Base-by-base conservation (phyloP, 2,329 filamentous ascomycete genomes). In the Xylaria multiplex region DNA sequence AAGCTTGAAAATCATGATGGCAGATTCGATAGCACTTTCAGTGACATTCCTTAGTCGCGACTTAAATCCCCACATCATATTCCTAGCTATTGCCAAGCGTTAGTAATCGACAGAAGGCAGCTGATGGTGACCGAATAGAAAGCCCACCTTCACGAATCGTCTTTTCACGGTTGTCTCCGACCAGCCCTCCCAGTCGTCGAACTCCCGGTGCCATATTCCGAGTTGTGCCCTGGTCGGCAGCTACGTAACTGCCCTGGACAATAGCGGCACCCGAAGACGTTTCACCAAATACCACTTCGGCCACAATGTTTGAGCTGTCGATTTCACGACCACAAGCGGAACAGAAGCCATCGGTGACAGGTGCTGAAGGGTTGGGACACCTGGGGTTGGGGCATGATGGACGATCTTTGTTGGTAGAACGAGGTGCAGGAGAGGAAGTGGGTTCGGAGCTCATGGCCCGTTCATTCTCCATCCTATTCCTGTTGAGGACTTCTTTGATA, bases 221-320 rank as follows among this genome's bases (percentile, higher is more conserved):
- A 35, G 91, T 90, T 74, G 92, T 90, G 27, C 92, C 93, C 76
- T 97, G 93, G 77, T 94, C 92, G 65, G 93, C 92, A 60, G 89
- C 91, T 67, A 99, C 89, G 76, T 91, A 96, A 69, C 90, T 94
- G 77, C 96, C 96, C 78, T 97, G 93, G 19, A 97, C 93, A 57
- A 96, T 87, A 59, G 95, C 94, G 55, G 92, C 93, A 74, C 96
- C 96, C 40, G 88, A 90, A 0, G 92, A 88, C 32, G 89, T 91
- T 81, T 99, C 95, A 70, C 93, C 93, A 75, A 98, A 99, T 24
- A 90, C 90, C 68, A 98, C 88, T 78, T 99, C 96, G 55, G 93
- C 88, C 65, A 97, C 94, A 69, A 98, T 97, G 75, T 96, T 93
- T 76, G 89, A 90, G 76, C 96, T 91, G 72, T 92, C 90, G 62